Evolutionary conservation across 2,329 filamentous ascomycete genomes (phyloP).

Genomic region (Hymenoscyphus fraxineus): DNA sequence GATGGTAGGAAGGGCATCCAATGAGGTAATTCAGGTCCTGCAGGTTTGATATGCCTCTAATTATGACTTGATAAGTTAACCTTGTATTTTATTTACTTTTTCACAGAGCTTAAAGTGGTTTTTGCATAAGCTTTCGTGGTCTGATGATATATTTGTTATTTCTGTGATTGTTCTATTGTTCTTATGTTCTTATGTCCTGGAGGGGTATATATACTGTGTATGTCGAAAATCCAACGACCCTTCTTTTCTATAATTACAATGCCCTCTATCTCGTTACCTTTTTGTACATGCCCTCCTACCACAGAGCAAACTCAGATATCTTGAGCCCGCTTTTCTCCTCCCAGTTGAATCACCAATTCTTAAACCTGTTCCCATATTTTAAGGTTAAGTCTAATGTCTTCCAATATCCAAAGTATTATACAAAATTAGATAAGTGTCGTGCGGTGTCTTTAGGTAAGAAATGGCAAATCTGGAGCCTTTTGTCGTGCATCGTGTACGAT

Average conservation of each 20-base stretch:
- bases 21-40: too few species aligned
- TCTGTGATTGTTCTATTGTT: neutral
- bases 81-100: too few species aligned
- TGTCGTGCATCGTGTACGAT: slow-evolving; percentile 20
- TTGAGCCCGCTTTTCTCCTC: neutral
- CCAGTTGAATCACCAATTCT: neutral
- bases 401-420: neutral
- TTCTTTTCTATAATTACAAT: neutral
- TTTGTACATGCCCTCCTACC: neutral
- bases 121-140: too few species aligned
- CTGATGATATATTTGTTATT: too few species aligned
- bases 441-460: neutral
- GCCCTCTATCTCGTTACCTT: neutral
- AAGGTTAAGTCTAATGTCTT: neutral
- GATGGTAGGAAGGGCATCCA: too few species aligned
- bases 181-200: neutral
- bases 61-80: too few species aligned
- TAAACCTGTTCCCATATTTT: neutral
- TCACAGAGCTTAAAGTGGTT: too few species aligned
- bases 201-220: neutral
- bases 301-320: neutral
- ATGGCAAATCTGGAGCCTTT: neutral
- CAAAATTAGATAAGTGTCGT: neutral
- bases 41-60: too few species aligned
- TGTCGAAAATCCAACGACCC: neutral